Evolutionary conservation across 805 yeast genomes (phyloP), one percentile per base, ranked within the genome.

Genomic region (Priceomyces melissophilus): DNA sequence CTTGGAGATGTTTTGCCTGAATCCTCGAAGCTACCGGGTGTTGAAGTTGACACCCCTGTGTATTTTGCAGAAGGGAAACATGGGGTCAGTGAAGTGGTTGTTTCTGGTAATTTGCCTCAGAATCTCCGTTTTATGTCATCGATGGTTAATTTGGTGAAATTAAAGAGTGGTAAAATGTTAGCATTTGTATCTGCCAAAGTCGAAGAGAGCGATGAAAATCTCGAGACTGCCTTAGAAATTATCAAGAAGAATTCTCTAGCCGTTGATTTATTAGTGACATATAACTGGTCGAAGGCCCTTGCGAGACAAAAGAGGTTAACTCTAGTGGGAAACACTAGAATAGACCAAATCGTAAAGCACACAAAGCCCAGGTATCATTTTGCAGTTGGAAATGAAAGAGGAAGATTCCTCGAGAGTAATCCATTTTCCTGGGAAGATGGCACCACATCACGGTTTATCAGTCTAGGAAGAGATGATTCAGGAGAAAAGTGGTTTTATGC

Each of bases 401-500:
- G 81, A 0, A 63, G 65, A 30, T 79, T 71, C 51, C 63, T 67
- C 46, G 88, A 85, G 50, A 62, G 77, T 43, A 55, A 63, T 15
- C 81, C 87, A 1, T 81, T 86, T 53, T 48, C 64, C 38, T 82
- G 87, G 87, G 58, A 60, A 14, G 59, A 60, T 13, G 68, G 61
- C 0, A 52, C 69, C 10, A 53, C 72, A 1, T 77, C 88, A 0
- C 66, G 95, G 39, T 83, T 84, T 50, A 73, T 87, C 11, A 80
- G 88, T 54, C 56, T 87, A 36, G 84, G 79, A 0, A 67, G 70
- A 37, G 83, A 71, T 56, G 84, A 81, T 0, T 64, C 75, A 2
- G 73, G 73, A 1, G 69, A 70, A 8, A 62, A 65, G 42, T 87
- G 91, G 90, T 82, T 79, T 46, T 87, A 87, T 63, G 96, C 95